Evolutionary conservation across 495 filamentous ascomycete genomes (phyloP).

Genomic region (Sporormia fimetaria): DNA sequence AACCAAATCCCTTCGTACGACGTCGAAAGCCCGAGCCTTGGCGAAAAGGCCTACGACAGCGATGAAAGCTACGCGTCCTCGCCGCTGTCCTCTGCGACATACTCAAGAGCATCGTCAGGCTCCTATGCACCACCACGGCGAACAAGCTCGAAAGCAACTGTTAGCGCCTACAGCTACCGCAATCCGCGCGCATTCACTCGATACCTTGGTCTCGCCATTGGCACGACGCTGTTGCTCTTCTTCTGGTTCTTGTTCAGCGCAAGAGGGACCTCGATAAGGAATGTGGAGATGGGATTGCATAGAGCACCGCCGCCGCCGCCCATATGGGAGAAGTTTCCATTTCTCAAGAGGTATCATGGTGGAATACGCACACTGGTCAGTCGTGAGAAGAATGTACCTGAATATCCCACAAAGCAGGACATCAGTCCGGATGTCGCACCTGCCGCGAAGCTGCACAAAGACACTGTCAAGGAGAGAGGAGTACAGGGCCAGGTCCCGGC

Average conservation of each 20-base stretch:
- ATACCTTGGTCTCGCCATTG: slow-evolving; percentile 59
- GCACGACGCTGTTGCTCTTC: slow-evolving; percentile 58
- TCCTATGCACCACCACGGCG: slow-evolving; percentile 5
- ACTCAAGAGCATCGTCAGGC: slow-evolving; percentile 15
- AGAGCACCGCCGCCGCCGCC: slow-evolving; percentile 49
- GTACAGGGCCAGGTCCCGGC: slow-evolving; percentile 31
- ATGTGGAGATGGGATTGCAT: slow-evolving; percentile 45
- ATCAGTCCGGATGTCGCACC: slow-evolving; percentile 20
- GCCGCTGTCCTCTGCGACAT: slow-evolving; percentile 12
- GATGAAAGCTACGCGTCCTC: slow-evolving; percentile 17
- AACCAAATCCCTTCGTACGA: slow-evolving; percentile 15
- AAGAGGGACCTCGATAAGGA: slow-evolving; percentile 51
- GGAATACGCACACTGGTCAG: slow-evolving; percentile 58
- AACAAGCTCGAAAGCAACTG: slow-evolving; percentile 14
- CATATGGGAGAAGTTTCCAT: slow-evolving; percentile 70
- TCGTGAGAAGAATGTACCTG: slow-evolving; percentile 51
- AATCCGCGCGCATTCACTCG: slow-evolving; percentile 33
- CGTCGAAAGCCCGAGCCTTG: slow-evolving; percentile 11
- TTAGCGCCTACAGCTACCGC: slow-evolving; percentile 26
- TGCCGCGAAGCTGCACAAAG: slow-evolving; percentile 21
- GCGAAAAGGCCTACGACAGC: slow-evolving; percentile 17
- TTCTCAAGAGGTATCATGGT: slow-evolving; percentile 74
- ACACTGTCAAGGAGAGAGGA: slow-evolving; percentile 9
- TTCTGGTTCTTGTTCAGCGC: slow-evolving; percentile 58
- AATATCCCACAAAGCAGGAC: slow-evolving; percentile 54